Evolutionary conservation across 1,284 basidiomycete genomes (phyloP), one percentile per base, ranked within the genome.

Genomic region (Neolentinus lepideus): DNA sequence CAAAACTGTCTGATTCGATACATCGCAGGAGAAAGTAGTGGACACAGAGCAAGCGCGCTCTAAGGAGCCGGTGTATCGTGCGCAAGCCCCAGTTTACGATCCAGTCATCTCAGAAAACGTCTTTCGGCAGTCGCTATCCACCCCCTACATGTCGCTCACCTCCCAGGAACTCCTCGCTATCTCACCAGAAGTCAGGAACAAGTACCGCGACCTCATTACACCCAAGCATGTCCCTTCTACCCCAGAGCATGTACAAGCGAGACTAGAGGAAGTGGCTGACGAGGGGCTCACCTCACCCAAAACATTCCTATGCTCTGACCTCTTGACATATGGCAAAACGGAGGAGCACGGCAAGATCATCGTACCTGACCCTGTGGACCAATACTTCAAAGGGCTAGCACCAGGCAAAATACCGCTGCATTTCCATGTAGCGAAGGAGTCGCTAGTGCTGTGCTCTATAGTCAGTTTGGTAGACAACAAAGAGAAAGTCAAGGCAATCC

Each of bases 401-500:
- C 43, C 35, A 6, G 52, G 43, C 25, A 45, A 57, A 27, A 19
- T 33, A 11, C 46, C 51, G 1, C 52, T 29, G 2, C 26, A 43
- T 0, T 27, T 62, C 21, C 46, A 22, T 14, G 46, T 56, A 2
- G 1, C 38, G 3, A 43, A 43, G 38, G 38, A 43, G 38, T 43
- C 38, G 12, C 58, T 55, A 12, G 51, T 56, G 2, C 54, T 61
- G n/a, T 57, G 58, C 16, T 43, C 58, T 16, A 55, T 63, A 27
- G 24, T 56, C 8, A 56, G 53, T 3, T 14, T 53, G 1, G 52
- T 62, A 29, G 57, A 55, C 36, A 54, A 54, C 45, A 35, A 52
- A 29, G 22, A 25, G 14, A 10, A 62, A 2, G 57, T 65, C 9
- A 59, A 66, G 16, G 58, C 56, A 24, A 61, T 68, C 19, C 26